These are phyloP conservation scores for Aspergillus quadrilineatus DNA, from an alignment of 2,329 filamentous ascomycete genomes.

Conservation along the genomic window DNA sequence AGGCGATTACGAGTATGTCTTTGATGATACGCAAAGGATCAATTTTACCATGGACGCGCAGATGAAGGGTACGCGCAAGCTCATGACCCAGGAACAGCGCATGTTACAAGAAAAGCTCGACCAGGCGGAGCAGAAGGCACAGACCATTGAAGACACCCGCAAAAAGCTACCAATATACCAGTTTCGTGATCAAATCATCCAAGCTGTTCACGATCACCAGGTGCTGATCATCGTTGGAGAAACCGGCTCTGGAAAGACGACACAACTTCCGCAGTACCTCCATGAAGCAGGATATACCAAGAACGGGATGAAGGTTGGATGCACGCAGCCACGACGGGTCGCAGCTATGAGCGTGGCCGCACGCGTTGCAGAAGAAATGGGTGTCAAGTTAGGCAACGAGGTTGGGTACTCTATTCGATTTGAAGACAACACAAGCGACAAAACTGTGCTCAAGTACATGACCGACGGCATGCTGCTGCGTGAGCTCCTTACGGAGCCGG, in stretches of 20 bases:
- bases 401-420: conserved; percentile 96
- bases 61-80: conserved; percentile 68
- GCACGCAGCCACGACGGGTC: conserved; percentile 91
- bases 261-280: conserved; percentile 89
- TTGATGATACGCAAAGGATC: conserved; percentile 86
- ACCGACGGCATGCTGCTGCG: conserved; percentile 93
- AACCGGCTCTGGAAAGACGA: conserved; percentile 94
- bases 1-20: conserved; percentile 85
- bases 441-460: conserved; percentile 92
- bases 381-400: conserved; percentile 82
- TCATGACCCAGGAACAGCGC: conserved; percentile 73
- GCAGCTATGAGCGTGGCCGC: conserved; percentile 97
- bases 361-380: conserved; percentile 92
- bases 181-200: conserved; percentile 80
- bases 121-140: conserved; percentile 81
- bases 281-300: conserved; percentile 90
- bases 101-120: conserved; percentile 78
- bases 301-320: conserved; percentile 78
- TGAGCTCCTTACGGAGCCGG: conserved; percentile 85
- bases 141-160: conserved; percentile 85
- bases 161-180: conserved; percentile 88
- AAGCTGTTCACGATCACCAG: conserved; percentile 82
- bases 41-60: conserved; percentile 76
- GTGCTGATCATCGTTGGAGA: conserved; percentile 91
- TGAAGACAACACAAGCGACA: conserved; percentile 86